Base-by-base conservation (phyloP, 306 rosid species). In the Potentilla sterilis region DNA sequence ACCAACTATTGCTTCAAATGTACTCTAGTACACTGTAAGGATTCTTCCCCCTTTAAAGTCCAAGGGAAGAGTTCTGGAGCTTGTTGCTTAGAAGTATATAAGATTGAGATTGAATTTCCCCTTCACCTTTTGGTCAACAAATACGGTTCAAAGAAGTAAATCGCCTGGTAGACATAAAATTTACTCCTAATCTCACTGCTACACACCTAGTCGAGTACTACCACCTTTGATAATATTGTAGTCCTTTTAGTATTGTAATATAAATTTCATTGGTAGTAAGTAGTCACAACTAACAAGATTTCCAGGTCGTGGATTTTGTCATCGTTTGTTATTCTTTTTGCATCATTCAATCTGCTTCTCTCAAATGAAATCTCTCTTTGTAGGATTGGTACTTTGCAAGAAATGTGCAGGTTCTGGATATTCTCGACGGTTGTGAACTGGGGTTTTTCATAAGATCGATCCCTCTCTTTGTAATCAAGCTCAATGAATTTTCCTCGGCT, bases 401-500 rank as follows among this genome's bases (percentile, higher is more conserved):
- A 96, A 90, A 78, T 96, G 99, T 82, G 90, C 89, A 69, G 99
- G 99, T 78, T 96, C 99, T 79, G 99, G 99, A 81, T 96, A 90
- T 86, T 92, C 98, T 67, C 81, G 90, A 78, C 91, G 99, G 78
- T 86, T 96, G 55, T 96, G 86, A 92, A 78, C 77, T 63, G 19
- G 37, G 67, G 40, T 35, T 44, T 28, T 70, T 61, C 0, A 55
- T 55, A 72, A 19, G 32, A 64, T 21, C 62, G 43, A 15, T 46
- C 32, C 16, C 65, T 46, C 74, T 14, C 58, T 67, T 67, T 9
- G 24, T 70, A 52, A 48, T 22, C 19, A 7, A 32, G 58, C 64
- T 66, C 68, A 75, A 58, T 66, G 75, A 73, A 51, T 41, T 78
- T 70, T 49, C 22, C 63, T 24, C 35, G 16, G 11, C 58, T 63